These are phyloP conservation scores for Diaporthe sp. DNA, from an alignment of 2,329 filamentous ascomycete species.

Conservation along the genomic window DNA sequence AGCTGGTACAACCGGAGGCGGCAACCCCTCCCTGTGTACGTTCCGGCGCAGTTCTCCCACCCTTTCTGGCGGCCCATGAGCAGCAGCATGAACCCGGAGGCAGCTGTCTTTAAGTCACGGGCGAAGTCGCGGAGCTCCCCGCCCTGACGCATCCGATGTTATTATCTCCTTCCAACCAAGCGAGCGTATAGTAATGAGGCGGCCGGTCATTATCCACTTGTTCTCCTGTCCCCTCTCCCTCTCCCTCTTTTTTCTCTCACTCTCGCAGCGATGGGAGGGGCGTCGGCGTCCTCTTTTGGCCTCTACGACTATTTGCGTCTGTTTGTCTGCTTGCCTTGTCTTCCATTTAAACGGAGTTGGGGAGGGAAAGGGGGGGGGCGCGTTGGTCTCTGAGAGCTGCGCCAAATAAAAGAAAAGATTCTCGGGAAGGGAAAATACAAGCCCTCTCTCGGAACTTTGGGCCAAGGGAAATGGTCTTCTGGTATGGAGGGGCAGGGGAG, in stretches of 20 bases:
- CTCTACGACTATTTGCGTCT: not conserved
- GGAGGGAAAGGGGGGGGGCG: not conserved
- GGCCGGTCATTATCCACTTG: not conserved
- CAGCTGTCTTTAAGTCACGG: not conserved
- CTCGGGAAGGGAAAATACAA: not conserved
- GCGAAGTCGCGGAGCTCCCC: not conserved
- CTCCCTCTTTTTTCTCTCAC: not conserved
- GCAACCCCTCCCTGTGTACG: too few relatives aligned
- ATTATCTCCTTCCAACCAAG: not conserved
- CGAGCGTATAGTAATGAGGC: slow-evolving; percentile 18
- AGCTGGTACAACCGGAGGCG: not conserved
- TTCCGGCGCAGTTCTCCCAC: not conserved
- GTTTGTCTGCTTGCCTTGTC: slow-evolving; percentile 1
- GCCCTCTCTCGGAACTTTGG: not conserved
- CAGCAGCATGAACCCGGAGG: not conserved
- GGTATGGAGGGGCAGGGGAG: not conserved
- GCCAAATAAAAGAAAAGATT: not conserved
- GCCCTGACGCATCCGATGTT: not conserved
- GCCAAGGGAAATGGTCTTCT: not conserved
- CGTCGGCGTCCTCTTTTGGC: not conserved
- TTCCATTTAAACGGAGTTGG: slow-evolving; percentile 28
- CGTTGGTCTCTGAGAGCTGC: slow-evolving; percentile 2
- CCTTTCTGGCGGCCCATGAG: not conserved
- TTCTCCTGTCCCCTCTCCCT: not conserved
- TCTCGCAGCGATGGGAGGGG: not conserved